Base-by-base conservation (phyloP, 75 land plant species). In the Isoetes taiwanensis region DNA sequence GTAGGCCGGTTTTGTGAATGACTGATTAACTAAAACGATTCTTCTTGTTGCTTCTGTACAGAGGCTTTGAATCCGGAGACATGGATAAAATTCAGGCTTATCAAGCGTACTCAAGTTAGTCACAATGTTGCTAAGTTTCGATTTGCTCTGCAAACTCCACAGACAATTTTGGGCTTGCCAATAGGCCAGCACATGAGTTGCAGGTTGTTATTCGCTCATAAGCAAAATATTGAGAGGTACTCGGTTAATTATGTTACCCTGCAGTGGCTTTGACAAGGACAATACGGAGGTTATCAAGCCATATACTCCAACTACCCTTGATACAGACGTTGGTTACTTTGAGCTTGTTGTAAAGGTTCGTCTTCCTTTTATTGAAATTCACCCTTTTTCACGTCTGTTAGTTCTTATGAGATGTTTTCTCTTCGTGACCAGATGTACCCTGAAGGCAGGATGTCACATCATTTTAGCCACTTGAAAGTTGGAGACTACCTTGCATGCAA, bases 151-250 rank as follows among this genome's bases (percentile, higher is more conserved):
- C 83, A 83, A 9, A 80, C 88, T 25, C 94, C 80, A 11, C 72
- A 82, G 11, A 79, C 94, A 26, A 72, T 86, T 6, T 69, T 91
- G 60, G 97, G 94, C 0, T 85, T 91, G 29, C 97, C 97, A 24
- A 83, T 91, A 53, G 97, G 97, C 30, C 88, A 86, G 37, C 97
- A 91, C 57, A 76, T 83, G 48, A 91, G 80, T 42, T 91, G 88
- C 88, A 71, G 64, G 93, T 90, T 54, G 24, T 68, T 19, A 37
- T 14, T 14, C 39, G 9, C 39, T 37, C 9, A 10, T 10, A 10
- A 37, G 39, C 14, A 37, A 10, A 14, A 37, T 14, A 10, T 37
- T 37, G 39, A 37, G 14, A n/a, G n/a, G n/a, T n/a, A n/a, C n/a
- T n/a, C n/a, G n/a, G n/a, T n/a, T n/a, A n/a, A n/a, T n/a, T n/a